phyloP scores from a whole-genome alignment of 2,329 filamentous ascomycete species.

The Mariannaea elegans region DNA sequence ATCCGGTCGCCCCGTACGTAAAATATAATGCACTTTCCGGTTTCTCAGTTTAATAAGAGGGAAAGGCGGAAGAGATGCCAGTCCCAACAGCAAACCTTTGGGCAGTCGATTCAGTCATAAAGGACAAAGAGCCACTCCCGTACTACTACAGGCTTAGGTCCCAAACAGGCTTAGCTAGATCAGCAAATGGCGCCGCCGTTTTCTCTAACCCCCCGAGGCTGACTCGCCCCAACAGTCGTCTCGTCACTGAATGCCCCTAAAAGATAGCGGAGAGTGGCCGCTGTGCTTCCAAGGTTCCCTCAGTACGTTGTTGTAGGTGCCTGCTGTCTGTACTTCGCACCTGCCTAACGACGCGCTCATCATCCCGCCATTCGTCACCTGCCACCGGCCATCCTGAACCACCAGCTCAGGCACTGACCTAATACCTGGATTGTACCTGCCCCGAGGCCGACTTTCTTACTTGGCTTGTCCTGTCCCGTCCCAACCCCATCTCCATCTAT shows the following conservation, averaged over 20 bases:
- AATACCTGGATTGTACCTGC: constrained; percentile 3
- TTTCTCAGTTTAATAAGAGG: no score
- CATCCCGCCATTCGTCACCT: constrained; percentile 7
- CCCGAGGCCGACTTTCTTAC: not conserved
- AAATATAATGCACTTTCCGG: no score
- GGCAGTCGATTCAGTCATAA: no score
- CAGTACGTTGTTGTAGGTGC: not conserved
- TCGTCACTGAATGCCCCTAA: no score
- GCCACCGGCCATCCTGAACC: not conserved
- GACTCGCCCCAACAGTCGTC: constrained; percentile 13
- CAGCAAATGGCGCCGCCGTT: not conserved
- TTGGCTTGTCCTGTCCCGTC: not conserved
- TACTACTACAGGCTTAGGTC: not conserved
- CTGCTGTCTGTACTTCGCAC: not conserved
- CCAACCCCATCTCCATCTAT: constrained; percentile 3
- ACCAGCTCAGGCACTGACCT: not conserved
- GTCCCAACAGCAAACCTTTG: no score
- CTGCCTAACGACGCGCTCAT: not conserved
- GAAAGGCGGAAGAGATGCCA: no score
- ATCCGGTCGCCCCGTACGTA: no score
- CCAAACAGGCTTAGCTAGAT: not conserved
- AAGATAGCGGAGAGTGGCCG: constrained; percentile 3
- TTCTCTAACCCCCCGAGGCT: not conserved
- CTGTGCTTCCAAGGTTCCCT: not conserved
- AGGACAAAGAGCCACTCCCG: no score